Base-by-base conservation (phyloP, 306 rosid genomes). In the Malus sieversii region DNA sequence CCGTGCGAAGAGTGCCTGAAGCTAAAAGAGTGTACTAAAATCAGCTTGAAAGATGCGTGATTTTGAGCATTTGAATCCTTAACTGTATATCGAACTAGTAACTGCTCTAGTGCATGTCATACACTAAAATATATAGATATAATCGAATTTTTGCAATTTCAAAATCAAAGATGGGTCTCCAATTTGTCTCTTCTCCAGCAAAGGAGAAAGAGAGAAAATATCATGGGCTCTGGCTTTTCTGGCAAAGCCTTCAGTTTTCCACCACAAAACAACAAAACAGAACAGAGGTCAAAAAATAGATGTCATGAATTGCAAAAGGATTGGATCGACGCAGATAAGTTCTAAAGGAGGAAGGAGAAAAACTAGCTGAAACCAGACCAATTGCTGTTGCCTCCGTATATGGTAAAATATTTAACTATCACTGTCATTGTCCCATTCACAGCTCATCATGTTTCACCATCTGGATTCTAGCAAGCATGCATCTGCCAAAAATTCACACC, bases 361-460 rank as follows among this genome's bases (percentile, higher is more conserved):
- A 30, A 30, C 13, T 12, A 30, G 44, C 68, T 6, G n/a, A 64
- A 14, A 15, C 11, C 77, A 69, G 53, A 53, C 4, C 48, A 46
- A 16, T 8, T 45, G 64, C 59, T 33, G 10, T 52, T 48, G 23
- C 52, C 52, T 33, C 51, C 62, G 29, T 51, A 33, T n/a, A 15
- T 23, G 44, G 42, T 14, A 70, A 71, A 72, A 72, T 22, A 22
- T 0, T 27, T 46, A 53, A 46, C 75, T 45, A 70, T 84, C 83
- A 68, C 70, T 73, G 67, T 82, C 81, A 63, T 68, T 70, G 63
- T 68, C 83, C 42, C 66, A 71, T 59, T 29, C 79, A 63, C 77
- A 63, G 70, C 84, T 81, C 82, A 46, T n/a, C 30, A 46, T 78
- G 77, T 35, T 45, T 85, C 80, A 55, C 30, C 71, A 15, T 65